phyloP scores from a whole-genome alignment of 805 yeast species.

The Candida rishiriensis region DNA sequence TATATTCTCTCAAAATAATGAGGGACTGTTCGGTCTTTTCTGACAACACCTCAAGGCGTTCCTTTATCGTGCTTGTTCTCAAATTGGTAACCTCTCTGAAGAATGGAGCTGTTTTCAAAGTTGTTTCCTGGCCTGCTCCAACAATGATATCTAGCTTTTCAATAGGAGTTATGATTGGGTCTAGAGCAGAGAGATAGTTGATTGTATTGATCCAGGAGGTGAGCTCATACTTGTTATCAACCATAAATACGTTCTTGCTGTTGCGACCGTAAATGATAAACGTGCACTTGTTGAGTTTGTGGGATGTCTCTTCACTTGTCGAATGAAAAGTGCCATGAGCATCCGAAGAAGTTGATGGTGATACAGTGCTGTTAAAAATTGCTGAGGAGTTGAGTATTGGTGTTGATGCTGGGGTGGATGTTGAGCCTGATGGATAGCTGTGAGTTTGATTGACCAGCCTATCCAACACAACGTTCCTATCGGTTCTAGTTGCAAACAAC shows the following conservation, averaged over 20 bases:
- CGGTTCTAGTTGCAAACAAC: slow-evolving; percentile 27
- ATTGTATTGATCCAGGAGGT: slow-evolving; percentile 57
- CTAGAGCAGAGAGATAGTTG: slow-evolving; percentile 47
- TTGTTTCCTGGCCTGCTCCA: slow-evolving; percentile 20
- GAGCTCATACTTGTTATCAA: slow-evolving; percentile 41
- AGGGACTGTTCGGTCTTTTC: slow-evolving; percentile 24
- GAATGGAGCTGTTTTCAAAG: neutral
- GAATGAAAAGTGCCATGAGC: no score
- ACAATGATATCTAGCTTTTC: slow-evolving; percentile 22
- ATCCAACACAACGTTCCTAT: slow-evolving; percentile 22
- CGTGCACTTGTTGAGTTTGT: slow-evolving; percentile 18
- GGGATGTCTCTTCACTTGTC: neutral
- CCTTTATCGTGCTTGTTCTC: slow-evolving; percentile 7
- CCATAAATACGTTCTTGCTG: slow-evolving; percentile 37
- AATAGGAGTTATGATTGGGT: slow-evolving; percentile 27
- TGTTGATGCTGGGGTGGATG: neutral
- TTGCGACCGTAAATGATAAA: slow-evolving; percentile 39
- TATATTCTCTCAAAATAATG: slow-evolving; percentile 33
- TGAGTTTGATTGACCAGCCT: slow-evolving; percentile 13
- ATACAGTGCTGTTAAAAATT: neutral
- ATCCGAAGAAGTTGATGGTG: neutral
- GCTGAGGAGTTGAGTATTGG: neutral
- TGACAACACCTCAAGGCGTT: slow-evolving; percentile 7
- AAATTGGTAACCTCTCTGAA: slow-evolving; percentile 18
- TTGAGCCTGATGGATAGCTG: neutral